Base-by-base conservation (phyloP, 768 basidiomycete species). In the Lanmaoa pseudosensibilis region DNA sequence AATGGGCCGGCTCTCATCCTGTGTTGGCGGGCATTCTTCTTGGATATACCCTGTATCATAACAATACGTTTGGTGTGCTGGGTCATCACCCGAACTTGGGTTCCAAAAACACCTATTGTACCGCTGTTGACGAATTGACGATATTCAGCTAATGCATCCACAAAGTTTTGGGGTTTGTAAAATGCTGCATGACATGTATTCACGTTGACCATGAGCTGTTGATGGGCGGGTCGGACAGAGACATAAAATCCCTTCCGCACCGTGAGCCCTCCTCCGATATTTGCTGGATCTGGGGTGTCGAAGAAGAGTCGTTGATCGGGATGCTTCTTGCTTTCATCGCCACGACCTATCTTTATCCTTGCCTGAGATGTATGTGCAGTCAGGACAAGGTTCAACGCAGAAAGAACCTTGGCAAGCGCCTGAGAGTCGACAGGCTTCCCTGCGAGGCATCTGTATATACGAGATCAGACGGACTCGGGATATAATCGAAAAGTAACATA, bases 1-100 rank as follows among this genome's bases (percentile, higher is more conserved):
- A 68, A 61, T 34, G 74, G 67, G 9, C 61, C 12, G 23, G 75
- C 72, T 8, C 78, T 74, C 3, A 88, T 66, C 3, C 66, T 68
- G 65, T 85, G 16, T 49, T 76, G 65, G 13, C 56, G 65, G 2
- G 81, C 70, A 6, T 57, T 77, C 32, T 56, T 19, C 18, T 75
- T 70, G 12, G 79, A 75, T 2, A 87, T 59, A 3, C 73, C 68
- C 65, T 83, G 83, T 64, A 92, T 87, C 65, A 91, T 79, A 0
- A 85, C 83, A 66, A 88, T 87, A 65, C 70, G 81, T 53, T 88
- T 84, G 13, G 81, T 81, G 11, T 90, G 76, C 67, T 83, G 84
- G 2, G 73, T 80, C 2, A 82, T 80, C 62, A 93, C 76, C 30
- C 90, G 77, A 3, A 92, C 78, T 13, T 86, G 82, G 50, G 75